Evolutionary conservation across 176 grass and related monocot genomes (phyloP), one percentile per base, ranked within the genome.

Genomic region (Rhynchospora pubera): DNA sequence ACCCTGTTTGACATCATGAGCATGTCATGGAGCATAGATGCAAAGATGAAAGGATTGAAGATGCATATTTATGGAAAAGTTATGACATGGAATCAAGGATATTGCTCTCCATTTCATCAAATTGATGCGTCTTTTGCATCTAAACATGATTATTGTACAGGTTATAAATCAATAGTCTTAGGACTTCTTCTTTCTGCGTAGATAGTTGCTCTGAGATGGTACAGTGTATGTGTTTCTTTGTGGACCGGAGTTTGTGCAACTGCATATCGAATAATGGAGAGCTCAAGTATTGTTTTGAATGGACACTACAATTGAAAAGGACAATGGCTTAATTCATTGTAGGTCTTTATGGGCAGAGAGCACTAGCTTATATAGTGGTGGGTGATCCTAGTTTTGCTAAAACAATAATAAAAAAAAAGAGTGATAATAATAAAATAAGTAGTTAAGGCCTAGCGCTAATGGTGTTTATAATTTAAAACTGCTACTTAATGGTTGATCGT

Each of bases 321-420:
- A 42, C 12, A 8, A 77, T 32, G 23, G 1, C 24, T 32, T 21
- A 23, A 74, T 45, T 74, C n/a, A 51, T 24, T 74, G 46, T 24
- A 45, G 70, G 72, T 56, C 6, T 32, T 77, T 56, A 13, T 77
- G 72, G 50, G 72, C 50, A 61, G 2, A 22, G 7, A 18, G 72
- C 72, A 77, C 50, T 77, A 77, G 72, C 72, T 77, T 77, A 21
- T 55, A 7, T 76, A 77, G 72, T 77, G 72, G 13, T 77, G 21
- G 72, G 48, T 56, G 23, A 39, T 22, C 51, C 72, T 10, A 77
- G 13, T 26, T 39, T 56, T 3, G 50, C 24, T 34, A 77, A 77
- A 55, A 56, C 55, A 13, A 56, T 56, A 13, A 56, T 32, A 56
- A 77, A 56, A 6, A 56, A 75, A 56, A 56, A 7, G 50, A 16